These are phyloP conservation scores for Metschnikowia amazonensis DNA, from an alignment of 805 yeast species.

Conservation along the genomic window DNA sequence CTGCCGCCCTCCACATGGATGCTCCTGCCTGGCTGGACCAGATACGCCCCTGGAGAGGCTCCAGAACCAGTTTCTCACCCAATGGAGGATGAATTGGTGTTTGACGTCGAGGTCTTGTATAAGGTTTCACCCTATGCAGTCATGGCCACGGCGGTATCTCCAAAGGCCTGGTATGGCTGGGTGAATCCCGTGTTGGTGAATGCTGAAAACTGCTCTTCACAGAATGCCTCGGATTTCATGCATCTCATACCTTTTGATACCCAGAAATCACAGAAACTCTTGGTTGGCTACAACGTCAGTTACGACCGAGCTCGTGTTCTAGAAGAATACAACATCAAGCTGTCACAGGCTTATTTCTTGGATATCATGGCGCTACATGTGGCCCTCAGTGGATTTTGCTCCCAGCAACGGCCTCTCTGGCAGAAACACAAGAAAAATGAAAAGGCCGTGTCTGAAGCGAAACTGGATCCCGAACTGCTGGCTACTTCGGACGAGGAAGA, in stretches of 20 bases:
- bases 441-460: conserved; percentile 14
- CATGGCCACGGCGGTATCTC: conserved; percentile 75
- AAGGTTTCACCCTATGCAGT: conserved; percentile 70
- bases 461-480: conserved; percentile 21
- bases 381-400: conserved; percentile 87
- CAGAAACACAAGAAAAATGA: conserved; percentile 48
- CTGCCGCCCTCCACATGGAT: conserved; percentile 55
- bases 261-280: conserved; percentile 43
- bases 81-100: conserved; percentile 64
- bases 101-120: conserved; percentile 87
- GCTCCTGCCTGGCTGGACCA: conserved; percentile 72
- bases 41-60: conserved; percentile 52
- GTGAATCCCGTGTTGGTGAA: conserved; percentile 73
- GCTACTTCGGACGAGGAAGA: conserved; percentile 2
- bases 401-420: conserved; percentile 84
- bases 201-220: conserved; percentile 23
- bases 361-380: conserved; percentile 94
- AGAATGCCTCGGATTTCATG: conserved; percentile 39
- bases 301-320: conserved; percentile 83
- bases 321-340: conserved; percentile 74
- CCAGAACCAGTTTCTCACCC: conserved; percentile 69
- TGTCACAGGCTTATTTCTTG: conserved; percentile 69
- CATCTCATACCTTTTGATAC: conserved; percentile 79
- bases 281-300: conserved; percentile 88
- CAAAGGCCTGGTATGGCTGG: conserved; percentile 91